A percentile compares a stretch with the other conserved stretches of the same genome.
Conservation (phyloP, 345 rosid genomes). For the Eucalyptus cladocalyx region DNA sequence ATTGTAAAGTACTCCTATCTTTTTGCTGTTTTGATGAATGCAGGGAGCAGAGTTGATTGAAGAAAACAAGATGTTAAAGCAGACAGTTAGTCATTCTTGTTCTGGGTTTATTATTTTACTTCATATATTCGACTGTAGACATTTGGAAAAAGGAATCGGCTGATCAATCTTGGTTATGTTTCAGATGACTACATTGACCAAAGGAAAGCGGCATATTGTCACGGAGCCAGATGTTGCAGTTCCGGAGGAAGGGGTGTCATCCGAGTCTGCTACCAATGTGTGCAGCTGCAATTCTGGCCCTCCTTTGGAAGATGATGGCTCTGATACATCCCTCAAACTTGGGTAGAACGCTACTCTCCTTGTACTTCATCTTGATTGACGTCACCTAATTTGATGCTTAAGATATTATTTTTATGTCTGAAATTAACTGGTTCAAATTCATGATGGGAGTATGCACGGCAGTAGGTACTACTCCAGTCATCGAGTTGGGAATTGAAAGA, state of each 20-base stretch:
- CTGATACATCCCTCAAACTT: slow-evolving; percentile 41
- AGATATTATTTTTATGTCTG: background rate
- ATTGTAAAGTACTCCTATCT: background rate
- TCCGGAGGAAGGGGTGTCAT: slow-evolving; percentile 52
- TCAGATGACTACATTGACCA: slow-evolving; percentile 18
- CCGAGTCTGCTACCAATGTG: slow-evolving; percentile 40
- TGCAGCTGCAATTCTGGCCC: slow-evolving; percentile 57
- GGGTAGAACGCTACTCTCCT: slow-evolving; percentile 8
- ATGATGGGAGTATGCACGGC: background rate
- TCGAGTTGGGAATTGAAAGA: background rate
- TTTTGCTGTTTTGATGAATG: background rate
- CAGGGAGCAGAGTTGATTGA: slow-evolving; percentile 44
- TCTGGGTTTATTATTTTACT: background rate
- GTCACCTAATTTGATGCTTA: background rate
- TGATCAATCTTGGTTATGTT: background rate
- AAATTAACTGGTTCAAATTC: background rate
- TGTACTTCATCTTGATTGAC: background rate
- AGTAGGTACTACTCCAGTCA: background rate
- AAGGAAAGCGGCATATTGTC: slow-evolving; percentile 10
- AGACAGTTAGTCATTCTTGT: slow-evolving; percentile 14
- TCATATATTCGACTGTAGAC: background rate
- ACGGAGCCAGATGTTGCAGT: slow-evolving; percentile 7
- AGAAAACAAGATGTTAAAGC: slow-evolving; percentile 43
- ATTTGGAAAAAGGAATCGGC: background rate
- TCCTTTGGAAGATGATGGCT: slow-evolving; percentile 36